Evolutionary conservation across 208 protist species (phyloP).

Genomic region (Zelonia costaricensis): DNA sequence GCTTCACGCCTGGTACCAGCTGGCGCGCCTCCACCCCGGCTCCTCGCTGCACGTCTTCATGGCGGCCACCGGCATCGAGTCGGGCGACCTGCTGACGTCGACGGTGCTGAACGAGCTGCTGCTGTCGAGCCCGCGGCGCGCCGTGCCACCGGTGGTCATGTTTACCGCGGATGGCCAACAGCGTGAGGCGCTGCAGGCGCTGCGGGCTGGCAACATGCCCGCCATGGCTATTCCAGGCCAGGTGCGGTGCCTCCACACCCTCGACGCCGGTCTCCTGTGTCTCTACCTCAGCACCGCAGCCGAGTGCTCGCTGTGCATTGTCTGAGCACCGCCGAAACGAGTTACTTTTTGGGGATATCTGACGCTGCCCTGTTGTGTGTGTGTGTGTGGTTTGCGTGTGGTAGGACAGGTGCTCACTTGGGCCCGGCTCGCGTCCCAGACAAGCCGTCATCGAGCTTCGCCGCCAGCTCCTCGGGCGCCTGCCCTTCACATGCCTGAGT

Average conservation of each 20-base stretch:
- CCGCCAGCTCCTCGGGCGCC: too few species aligned
- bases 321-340: too few species aligned
- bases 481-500: too few species aligned
- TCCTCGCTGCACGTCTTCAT: conserved; percentile 78
- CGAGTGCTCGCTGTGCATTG: too few species aligned
- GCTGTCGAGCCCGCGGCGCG: conserved; percentile 10
- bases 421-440: too few species aligned
- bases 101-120: conserved; percentile 47
- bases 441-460: too few species aligned
- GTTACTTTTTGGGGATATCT: too few species aligned
- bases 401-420: too few species aligned
- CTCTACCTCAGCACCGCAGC: conserved; percentile 31
- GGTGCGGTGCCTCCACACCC: too few species aligned
- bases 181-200: conserved; percentile 41
- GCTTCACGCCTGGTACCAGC: conserved; percentile 66
- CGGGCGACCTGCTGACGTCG: conserved; percentile 63
- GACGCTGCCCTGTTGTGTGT: too few species aligned
- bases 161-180: conserved; percentile 71
- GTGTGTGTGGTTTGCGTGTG: too few species aligned
- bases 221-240: conserved; percentile 5
- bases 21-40: conserved; percentile 50
- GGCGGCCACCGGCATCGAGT: conserved; percentile 58
- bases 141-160: conserved; percentile 57
- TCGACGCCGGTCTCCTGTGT: too few species aligned
- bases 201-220: conserved; percentile 35